A percentile compares a stretch with the other conserved stretches of the same genome.
Evolutionary conservation across 192 early-diverging fungal genomes (phyloP).

Genomic region (Coemansia sp.): DNA sequence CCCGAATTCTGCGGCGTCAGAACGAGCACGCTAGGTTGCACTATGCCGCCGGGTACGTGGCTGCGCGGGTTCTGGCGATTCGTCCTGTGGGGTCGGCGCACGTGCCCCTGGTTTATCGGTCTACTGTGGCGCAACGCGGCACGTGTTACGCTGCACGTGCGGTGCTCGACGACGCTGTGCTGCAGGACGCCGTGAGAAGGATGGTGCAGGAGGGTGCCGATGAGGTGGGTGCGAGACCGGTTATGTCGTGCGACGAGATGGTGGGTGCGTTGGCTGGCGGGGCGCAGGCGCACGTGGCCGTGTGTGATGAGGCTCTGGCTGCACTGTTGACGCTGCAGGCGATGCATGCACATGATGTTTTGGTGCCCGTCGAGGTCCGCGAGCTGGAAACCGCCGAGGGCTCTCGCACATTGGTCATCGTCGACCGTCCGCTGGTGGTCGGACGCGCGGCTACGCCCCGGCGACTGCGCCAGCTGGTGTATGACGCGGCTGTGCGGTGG

Average conservation of each 20-base stretch:
- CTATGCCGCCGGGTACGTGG: conserved; percentile 24
- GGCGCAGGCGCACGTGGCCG: conserved; percentile 29
- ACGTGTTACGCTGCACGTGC: conserved; percentile 14
- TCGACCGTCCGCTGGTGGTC: conserved; percentile 30
- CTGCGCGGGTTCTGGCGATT: conserved; percentile 29
- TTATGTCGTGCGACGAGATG: conserved; percentile 23
- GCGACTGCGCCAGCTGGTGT: conserved; percentile 27
- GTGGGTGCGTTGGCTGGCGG: conserved; percentile 17
- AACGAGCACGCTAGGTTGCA: conserved; percentile 7
- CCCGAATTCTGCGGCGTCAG: background rate
- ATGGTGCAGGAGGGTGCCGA: background rate
- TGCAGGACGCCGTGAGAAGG: background rate
- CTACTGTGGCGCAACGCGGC: conserved; percentile 39
- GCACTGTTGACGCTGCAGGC: conserved; percentile 42
- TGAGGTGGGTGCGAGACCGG: background rate
- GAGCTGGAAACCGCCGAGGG: no score
- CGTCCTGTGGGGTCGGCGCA: conserved; percentile 22
- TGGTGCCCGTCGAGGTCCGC: conserved; percentile 27
- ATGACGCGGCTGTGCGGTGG: conserved; percentile 9
- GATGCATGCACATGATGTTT: conserved; percentile 24
- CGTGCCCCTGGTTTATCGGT: conserved; percentile 28
- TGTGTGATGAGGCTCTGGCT: conserved; percentile 26
- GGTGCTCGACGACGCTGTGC: background rate
- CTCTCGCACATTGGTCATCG: conserved; percentile 10
- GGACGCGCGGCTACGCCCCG: conserved; percentile 28